phyloP scores from a whole-genome alignment of 148 eudicot species.

The Fagopyrum esculentum region DNA sequence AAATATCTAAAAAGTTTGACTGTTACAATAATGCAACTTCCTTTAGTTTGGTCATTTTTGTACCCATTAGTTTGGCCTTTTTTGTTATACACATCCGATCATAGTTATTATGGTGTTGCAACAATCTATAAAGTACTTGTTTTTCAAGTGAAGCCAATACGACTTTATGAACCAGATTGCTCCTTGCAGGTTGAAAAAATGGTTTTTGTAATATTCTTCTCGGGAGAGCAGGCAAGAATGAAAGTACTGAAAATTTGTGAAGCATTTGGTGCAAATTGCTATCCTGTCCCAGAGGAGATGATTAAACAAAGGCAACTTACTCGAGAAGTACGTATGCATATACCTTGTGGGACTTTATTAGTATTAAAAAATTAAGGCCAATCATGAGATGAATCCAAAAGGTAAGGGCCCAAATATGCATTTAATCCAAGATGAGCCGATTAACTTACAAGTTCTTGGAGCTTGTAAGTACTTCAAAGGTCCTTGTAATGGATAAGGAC shows the following conservation, averaged over 20 bases:
- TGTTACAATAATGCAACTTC: not conserved
- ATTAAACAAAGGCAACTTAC: slow-evolving; percentile 75
- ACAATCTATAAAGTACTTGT: not conserved
- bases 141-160: not conserved
- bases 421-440: not conserved
- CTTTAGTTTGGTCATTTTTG: not conserved
- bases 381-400: not conserved
- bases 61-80: too few relatives aligned
- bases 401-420: not conserved
- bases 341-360: not conserved
- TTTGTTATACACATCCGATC: too few relatives aligned
- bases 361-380: not conserved
- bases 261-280: slow-evolving; percentile 98
- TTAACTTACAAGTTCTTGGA: not conserved
- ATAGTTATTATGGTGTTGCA: not conserved
- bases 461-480: too few relatives aligned
- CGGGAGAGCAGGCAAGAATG: slow-evolving; percentile 93
- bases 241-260: slow-evolving; percentile 97
- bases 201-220: slow-evolving; percentile 94
- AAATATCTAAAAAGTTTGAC: not conserved
- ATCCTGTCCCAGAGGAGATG: slow-evolving; percentile 88
- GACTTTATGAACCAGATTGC: not conserved
- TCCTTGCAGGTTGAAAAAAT: slow-evolving; percentile 88
- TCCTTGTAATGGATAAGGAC: too few relatives aligned
- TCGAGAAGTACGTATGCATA: slow-evolving; percentile 56